Evolutionary conservation across 768 basidiomycete species (phyloP).

Genomic region (Boletellus emodensis): DNA sequence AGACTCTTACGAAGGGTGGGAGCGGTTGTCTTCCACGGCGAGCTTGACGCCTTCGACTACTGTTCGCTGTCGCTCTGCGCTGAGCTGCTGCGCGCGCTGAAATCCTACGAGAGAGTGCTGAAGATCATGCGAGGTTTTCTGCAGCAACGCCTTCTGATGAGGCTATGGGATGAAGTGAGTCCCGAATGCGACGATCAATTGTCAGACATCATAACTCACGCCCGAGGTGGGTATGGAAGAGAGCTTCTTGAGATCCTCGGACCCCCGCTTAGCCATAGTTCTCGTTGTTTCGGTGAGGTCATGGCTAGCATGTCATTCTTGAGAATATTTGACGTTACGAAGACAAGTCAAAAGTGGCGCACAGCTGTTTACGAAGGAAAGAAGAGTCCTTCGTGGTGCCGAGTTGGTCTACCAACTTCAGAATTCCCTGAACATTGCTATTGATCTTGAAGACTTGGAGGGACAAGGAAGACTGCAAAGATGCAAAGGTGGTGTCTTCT

Average conservation of each 20-base stretch:
- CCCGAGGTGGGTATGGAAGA: slow-evolving; percentile 60
- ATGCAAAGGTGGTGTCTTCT: slow-evolving; percentile 73
- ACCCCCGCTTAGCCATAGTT: slow-evolving; percentile 91
- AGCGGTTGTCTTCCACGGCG: slow-evolving; percentile 72
- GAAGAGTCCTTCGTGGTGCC: slow-evolving; percentile 82
- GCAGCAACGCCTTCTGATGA: slow-evolving; percentile 75
- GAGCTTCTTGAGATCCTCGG: slow-evolving; percentile 89
- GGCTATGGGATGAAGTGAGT: slow-evolving; percentile 43
- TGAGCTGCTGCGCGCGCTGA: slow-evolving; percentile 86
- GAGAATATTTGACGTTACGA: neutral
- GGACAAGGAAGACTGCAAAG: slow-evolving; percentile 74
- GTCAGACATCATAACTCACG: slow-evolving; percentile 37
- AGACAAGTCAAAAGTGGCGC: slow-evolving; percentile 29
- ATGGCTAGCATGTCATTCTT: slow-evolving; percentile 51
- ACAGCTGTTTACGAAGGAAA: slow-evolving; percentile 80
- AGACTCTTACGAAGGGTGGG: slow-evolving; percentile 25
- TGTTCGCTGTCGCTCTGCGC: slow-evolving; percentile 84
- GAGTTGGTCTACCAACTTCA: slow-evolving; percentile 94
- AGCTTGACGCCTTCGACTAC: slow-evolving; percentile 85
- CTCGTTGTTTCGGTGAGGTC: slow-evolving; percentile 93
- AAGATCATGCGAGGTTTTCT: slow-evolving; percentile 92
- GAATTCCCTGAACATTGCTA: slow-evolving; percentile 91
- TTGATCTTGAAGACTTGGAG: slow-evolving; percentile 99
- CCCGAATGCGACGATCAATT: neutral
- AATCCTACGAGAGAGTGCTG: slow-evolving; percentile 87